phyloP scores from a whole-genome alignment of 768 basidiomycete species.

The Trametes cinnabarina region DNA sequence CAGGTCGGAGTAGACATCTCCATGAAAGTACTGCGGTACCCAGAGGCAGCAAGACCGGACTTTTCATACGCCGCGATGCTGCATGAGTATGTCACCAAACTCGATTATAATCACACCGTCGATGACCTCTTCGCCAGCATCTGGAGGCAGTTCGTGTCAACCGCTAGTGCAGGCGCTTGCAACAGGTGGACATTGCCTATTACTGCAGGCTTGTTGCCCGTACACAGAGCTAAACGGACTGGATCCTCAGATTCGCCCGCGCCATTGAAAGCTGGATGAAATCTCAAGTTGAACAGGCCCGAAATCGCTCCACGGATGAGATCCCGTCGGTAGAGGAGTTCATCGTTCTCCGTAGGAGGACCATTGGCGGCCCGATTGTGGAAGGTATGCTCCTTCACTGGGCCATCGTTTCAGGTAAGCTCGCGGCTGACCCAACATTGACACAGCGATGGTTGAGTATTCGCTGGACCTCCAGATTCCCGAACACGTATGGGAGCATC shows the following conservation, averaged over 20 bases:
- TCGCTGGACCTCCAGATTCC: slow-evolving; percentile 38
- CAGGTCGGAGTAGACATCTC: slow-evolving; percentile 35
- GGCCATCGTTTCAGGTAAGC: neutral
- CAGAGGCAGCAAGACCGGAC: slow-evolving; percentile 29
- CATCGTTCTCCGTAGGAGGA: slow-evolving; percentile 36
- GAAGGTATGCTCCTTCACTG: slow-evolving; percentile 30
- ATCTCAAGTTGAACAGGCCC: slow-evolving; percentile 37
- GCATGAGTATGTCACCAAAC: slow-evolving; percentile 32
- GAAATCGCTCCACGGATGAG: slow-evolving; percentile 34
- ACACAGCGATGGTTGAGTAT: slow-evolving; percentile 36
- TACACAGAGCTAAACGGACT: neutral
- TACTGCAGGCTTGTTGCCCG: neutral
- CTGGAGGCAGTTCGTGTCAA: slow-evolving; percentile 34
- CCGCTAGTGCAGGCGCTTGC: slow-evolving; percentile 37
- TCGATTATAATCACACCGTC: slow-evolving; percentile 3
- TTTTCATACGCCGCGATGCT: slow-evolving; percentile 40
- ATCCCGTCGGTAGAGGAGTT: slow-evolving; percentile 40
- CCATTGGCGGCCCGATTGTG: slow-evolving; percentile 38
- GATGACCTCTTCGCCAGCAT: slow-evolving; percentile 23
- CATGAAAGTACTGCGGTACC: slow-evolving; percentile 28
- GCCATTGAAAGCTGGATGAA: slow-evolving; percentile 37
- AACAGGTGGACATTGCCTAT: slow-evolving; percentile 25
- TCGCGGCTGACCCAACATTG: neutral
- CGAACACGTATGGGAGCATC: slow-evolving; percentile 35
- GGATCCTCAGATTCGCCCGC: slow-evolving; percentile 29